Evolutionary conservation across 2,329 filamentous ascomycete genomes (phyloP), one percentile per base, ranked within the genome.

Genomic region (Venturia pyrina): DNA sequence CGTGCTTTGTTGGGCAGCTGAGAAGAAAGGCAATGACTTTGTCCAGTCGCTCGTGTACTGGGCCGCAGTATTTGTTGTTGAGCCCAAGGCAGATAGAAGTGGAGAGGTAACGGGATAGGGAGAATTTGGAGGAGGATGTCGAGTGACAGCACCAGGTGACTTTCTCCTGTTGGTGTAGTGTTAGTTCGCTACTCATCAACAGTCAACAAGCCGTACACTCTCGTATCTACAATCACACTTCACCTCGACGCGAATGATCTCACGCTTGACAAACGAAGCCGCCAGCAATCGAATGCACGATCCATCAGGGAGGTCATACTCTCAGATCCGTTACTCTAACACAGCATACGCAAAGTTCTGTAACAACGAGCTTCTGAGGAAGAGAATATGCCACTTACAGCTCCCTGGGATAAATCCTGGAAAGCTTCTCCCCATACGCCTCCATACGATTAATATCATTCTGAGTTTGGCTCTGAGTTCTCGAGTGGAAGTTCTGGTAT

Each of bases 41-140:
- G 66, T 61, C 66, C 66, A 67, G 37, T 67, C 66, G 50, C 65
- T 67, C 13, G 66, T 67, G 46, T 67, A 67, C 53, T 67, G 66
- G 15, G 66, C 65, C 15, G 66, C 66, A 15, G 65, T 64, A 28
- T 61, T 64, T 32, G 66, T 67, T 28, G 66, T 67, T 15, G 65
- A 41, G 6, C 66, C 65, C 21, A 67, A 46, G 19, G 66, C 66
- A 15, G 66, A 67, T 21, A 67, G 32, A 19, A 67, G 59, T n/a
- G 66, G 66, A 17, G 66, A 67, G 19, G 65, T 64, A 34, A 64
- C 21, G 10, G 63, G 62, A 19, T 65, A 61, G 40, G 64, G 64
- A 40, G 65, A 63, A 40, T 61, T 34, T 19, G 56, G 64, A 28
- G 64, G 53, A 53, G 56, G 37, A 62, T 66, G 60, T n/a, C 64